Evolutionary conservation across 2,329 filamentous ascomycete genomes (phyloP).

Genomic region (Trichophyton equinum): DNA sequence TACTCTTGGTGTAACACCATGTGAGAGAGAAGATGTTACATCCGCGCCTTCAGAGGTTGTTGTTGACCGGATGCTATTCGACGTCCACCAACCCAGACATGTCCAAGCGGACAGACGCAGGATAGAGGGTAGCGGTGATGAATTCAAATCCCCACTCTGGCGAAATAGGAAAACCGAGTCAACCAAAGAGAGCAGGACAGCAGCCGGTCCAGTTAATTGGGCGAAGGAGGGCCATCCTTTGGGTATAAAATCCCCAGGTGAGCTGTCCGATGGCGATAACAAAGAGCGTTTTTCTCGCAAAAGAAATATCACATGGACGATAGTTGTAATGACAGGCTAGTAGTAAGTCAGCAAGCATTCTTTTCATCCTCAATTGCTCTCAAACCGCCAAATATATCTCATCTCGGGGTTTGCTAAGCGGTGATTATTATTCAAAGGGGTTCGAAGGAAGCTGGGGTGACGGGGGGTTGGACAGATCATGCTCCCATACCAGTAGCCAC

Average conservation of each 20-base stretch:
- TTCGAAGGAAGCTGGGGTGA: background rate
- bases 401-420: background rate
- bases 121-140: background rate
- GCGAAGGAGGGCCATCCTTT: background rate
- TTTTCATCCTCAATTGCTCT: background rate
- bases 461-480: background rate
- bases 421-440: background rate
- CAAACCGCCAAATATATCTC: background rate
- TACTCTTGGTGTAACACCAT: background rate
- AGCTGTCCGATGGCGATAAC: background rate
- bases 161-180: background rate
- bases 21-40: background rate
- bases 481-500: slow-evolving; percentile 1
- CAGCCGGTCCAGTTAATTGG: background rate
- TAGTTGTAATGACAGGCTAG: background rate
- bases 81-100: background rate
- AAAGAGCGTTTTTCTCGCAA: slow-evolving; percentile 2
- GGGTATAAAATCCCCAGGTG: background rate
- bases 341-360: background rate
- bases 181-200: background rate
- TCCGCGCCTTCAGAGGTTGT: background rate
- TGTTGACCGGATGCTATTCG: background rate
- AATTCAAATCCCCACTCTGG: background rate
- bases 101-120: background rate
- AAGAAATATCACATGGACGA: slow-evolving; percentile 1